phyloP scores from a whole-genome alignment of 768 basidiomycete species.

The Pleurotus pulmonarius region DNA sequence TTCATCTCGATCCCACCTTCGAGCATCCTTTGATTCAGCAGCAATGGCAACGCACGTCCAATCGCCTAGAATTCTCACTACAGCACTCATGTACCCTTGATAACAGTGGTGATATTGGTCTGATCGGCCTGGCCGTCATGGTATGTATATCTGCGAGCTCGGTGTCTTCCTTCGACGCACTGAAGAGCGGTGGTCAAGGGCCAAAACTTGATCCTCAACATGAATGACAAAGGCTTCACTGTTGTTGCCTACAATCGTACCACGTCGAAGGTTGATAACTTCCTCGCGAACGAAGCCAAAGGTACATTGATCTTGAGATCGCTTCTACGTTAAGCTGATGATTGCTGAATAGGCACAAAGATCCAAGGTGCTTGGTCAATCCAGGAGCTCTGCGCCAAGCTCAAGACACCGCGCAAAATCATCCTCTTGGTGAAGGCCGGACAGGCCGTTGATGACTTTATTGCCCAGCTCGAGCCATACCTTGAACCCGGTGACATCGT shows the following conservation, averaged over 20 bases:
- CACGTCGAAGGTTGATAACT: conserved; percentile 90
- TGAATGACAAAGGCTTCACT: conserved; percentile 99
- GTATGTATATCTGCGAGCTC: conserved; percentile 36
- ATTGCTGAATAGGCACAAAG: conserved; percentile 69
- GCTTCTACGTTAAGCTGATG: too few relatives aligned
- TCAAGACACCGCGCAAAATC: conserved; percentile 95
- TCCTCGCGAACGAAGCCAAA: conserved; percentile 97
- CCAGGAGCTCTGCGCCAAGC: conserved; percentile 85
- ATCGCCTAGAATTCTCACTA: conserved; percentile 10
- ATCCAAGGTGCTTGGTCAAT: conserved; percentile 93
- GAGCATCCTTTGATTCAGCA: conserved; percentile 31
- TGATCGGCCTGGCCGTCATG: conserved; percentile 99
- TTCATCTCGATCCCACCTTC: conserved; percentile 26
- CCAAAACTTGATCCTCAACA: conserved; percentile 96
- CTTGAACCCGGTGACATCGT: conserved; percentile 97
- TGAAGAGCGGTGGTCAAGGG: conserved; percentile 45
- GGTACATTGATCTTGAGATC: conserved; percentile 41
- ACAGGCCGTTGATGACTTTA: conserved; percentile 93
- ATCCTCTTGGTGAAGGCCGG: conserved; percentile 99
- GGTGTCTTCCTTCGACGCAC: background rate
- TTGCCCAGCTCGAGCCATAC: conserved; percentile 80
- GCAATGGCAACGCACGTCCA: conserved; percentile 50
- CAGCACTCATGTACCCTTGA: conserved; percentile 8
- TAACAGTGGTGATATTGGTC: conserved; percentile 90
- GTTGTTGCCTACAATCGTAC: conserved; percentile 98